Evolutionary conservation across 2,329 filamentous ascomycete genomes (phyloP).

Genomic region (Diaporthe destruens): DNA sequence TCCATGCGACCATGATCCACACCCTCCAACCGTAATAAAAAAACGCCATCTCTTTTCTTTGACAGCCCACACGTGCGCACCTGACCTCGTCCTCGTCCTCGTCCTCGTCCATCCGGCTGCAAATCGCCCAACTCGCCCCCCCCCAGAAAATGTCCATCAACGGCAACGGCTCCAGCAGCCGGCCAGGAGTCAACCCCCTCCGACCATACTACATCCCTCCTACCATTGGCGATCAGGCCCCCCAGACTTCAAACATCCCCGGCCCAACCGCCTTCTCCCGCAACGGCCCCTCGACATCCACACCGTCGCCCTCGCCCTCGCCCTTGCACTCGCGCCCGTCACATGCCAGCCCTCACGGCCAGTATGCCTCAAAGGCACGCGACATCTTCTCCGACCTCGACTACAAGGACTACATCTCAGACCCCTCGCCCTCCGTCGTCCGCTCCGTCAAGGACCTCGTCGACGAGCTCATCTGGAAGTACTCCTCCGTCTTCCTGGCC

Average conservation of each 20-base stretch:
- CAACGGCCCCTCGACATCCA: neutral
- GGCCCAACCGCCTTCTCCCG: conserved; percentile 59
- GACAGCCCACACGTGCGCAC: neutral
- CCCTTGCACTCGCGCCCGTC: conserved; percentile 37
- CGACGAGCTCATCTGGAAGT: conserved; percentile 92
- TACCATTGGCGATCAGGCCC: conserved; percentile 63
- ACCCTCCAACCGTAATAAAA: conserved; percentile 13
- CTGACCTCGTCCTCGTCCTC: neutral
- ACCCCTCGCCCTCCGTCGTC: conserved; percentile 79
- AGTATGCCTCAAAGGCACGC: conserved; percentile 76
- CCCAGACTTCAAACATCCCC: conserved; percentile 53
- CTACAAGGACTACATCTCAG: conserved; percentile 87
- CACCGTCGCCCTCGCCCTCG: conserved; percentile 39
- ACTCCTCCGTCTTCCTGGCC: conserved; percentile 87
- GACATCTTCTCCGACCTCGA: conserved; percentile 92
- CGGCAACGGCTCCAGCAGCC: conserved; percentile 51
- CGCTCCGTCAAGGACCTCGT: conserved; percentile 82
- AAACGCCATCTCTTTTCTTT: neutral
- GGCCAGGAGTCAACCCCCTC: conserved; percentile 71
- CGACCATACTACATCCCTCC: conserved; percentile 78
- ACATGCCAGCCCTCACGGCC: conserved; percentile 57
- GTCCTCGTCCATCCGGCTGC: conserved; percentile 39
- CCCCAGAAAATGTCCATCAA: conserved; percentile 52
- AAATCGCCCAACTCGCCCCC: conserved; percentile 44
- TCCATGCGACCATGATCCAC: conserved; percentile 37